Base-by-base conservation (phyloP, 2,329 filamentous ascomycete genomes). In the Dactylonectria estremocensis region DNA sequence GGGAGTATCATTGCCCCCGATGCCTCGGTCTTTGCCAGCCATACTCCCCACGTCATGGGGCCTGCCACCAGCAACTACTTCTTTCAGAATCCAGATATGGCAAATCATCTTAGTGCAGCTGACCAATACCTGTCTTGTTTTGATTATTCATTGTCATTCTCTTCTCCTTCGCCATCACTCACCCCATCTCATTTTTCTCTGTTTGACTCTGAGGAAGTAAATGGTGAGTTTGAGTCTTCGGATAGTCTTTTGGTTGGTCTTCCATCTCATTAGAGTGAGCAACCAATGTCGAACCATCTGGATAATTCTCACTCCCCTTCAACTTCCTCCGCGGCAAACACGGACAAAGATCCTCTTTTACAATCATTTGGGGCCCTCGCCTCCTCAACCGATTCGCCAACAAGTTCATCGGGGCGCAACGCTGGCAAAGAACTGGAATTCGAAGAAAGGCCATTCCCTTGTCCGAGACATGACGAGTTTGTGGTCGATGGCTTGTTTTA, bases 261-360 rank as follows among this genome's bases (percentile, higher is more conserved):
- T 33, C 16, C 18, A 52, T 14, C 64, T 73, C 72, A 71, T 14
- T 74, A 74, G 72, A 70, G 66, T 53, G 61, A 49, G 31, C 24
- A 37, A 62, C 49, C 61, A 50, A 56, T 11, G 14, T 50, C 5
- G 40, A 49, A 53, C 20, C 43, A 65, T 45, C 53, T 55, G 16
- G 59, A 54, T 40, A 37, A 65, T 61, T n/a, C 9, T 45, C 11
- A 28, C 31, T 20, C 54, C 52, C 61, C 45, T 11, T 10, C 58
- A 22, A 22, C 20, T 20, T 57, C 56, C 7, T 14, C 35, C 33
- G 57, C 14, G 22, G 11, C 5, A 33, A 16, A 45, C 50, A 53
- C 20, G 45, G 48, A 54, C 11, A 24, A 54, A 1, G 52, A 64
- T 22, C 13, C 20, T 20, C 59, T 33, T 13, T 1, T 10, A 67